Conservation (phyloP, 2,329 filamentous ascomycete species). For the Thyridium curvatum region DNA sequence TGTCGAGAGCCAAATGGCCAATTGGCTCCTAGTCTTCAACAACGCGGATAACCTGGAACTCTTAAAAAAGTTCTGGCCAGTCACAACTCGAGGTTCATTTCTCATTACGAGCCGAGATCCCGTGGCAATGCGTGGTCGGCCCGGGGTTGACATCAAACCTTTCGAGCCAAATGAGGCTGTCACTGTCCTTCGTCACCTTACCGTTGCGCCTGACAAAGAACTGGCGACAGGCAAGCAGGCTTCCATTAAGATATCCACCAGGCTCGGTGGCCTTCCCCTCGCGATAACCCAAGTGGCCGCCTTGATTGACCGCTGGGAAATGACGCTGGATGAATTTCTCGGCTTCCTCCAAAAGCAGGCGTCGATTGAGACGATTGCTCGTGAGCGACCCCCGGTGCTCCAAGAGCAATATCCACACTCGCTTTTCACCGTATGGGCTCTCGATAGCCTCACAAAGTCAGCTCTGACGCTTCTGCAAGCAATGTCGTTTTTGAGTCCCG, state of each 20-base stretch:
- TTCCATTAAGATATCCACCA: too few species aligned
- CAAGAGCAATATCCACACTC: slow-evolving; percentile 1
- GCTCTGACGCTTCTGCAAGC: not conserved
- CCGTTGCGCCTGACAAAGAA: not conserved
- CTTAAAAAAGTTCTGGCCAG: not conserved
- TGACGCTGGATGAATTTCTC: not conserved
- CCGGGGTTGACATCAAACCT: not conserved
- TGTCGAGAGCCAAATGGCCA: too few species aligned
- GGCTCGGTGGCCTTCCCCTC: not conserved
- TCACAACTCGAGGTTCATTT: not conserved
- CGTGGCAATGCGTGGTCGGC: not conserved
- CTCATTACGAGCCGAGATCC: not conserved
- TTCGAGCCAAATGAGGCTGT: not conserved
- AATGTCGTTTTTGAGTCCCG: not conserved
- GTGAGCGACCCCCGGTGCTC: not conserved
- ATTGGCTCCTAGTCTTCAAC: not conserved
- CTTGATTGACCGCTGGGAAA: not conserved
- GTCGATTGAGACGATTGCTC: not conserved
- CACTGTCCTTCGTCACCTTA: not conserved
- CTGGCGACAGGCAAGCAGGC: not conserved
- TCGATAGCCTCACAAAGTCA: not conserved
- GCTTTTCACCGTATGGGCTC: slow-evolving; percentile 2
- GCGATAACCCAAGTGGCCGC: not conserved
- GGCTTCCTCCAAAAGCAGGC: not conserved
- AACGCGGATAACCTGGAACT: not conserved